These are phyloP conservation scores for Eimeria falciformis DNA, from an alignment of 169 alveolate species.

Conservation along the genomic window DNA sequence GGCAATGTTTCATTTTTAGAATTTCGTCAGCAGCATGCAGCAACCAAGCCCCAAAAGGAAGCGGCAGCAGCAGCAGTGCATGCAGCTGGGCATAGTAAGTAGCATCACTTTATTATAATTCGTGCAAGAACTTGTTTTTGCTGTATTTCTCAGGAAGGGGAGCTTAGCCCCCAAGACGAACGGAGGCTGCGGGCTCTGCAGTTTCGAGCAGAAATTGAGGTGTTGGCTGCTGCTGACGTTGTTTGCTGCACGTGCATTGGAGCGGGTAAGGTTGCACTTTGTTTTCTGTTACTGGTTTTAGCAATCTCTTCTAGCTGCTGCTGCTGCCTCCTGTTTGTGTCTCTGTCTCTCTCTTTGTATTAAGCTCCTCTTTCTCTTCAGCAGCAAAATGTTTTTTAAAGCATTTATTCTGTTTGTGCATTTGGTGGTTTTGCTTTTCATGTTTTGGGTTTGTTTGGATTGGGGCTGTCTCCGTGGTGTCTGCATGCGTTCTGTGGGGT, in stretches of 20 bases:
- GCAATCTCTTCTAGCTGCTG: neutral
- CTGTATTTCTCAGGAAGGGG: slow-evolving; percentile 89
- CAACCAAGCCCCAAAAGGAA: too few relatives aligned
- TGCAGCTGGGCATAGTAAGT: too few relatives aligned
- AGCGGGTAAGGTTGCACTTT: slow-evolving; percentile 75
- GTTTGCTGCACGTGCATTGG: slow-evolving; percentile 93
- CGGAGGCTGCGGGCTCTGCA: slow-evolving; percentile 87
- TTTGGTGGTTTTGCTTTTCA: neutral
- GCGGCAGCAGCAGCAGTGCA: too few relatives aligned
- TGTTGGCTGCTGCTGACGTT: slow-evolving; percentile 40
- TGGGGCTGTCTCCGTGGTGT: neutral
- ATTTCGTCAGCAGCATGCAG: too few relatives aligned
- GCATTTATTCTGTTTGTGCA: neutral
- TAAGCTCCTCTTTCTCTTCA: too few relatives aligned
- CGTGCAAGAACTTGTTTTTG: too few relatives aligned
- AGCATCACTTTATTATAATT: too few relatives aligned
- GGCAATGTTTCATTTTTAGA: too few relatives aligned
- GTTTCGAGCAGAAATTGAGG: slow-evolving; percentile 39
- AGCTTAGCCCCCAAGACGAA: slow-evolving; percentile 90
- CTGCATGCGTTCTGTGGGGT: neutral
- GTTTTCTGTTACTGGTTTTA: neutral
- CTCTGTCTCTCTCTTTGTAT: neutral
- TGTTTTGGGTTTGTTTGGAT: neutral
- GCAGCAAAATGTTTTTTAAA: too few relatives aligned
- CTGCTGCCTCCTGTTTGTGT: neutral